A percentile compares a stretch with the other conserved stretches of the same genome.
These are phyloP conservation scores for Penicillium sp. DNA, from an alignment of 2,329 filamentous ascomycete genomes.

Conservation along the genomic window DNA sequence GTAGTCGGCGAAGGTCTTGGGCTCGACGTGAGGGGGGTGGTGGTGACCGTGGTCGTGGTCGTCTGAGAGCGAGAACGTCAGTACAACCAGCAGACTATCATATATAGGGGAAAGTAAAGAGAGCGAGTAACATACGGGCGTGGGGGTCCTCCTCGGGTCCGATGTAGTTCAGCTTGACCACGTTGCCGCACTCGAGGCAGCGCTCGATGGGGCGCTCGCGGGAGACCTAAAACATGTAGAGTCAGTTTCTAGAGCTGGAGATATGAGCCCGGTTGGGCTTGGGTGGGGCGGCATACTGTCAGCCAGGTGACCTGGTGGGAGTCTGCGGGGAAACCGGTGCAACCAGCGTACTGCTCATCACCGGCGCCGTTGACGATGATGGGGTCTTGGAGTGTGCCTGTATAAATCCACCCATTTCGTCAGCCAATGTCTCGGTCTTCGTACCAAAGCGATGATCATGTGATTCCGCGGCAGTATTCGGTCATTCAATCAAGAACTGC, in stretches of 20 bases:
- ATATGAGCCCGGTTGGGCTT: neutral
- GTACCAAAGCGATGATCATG: neutral
- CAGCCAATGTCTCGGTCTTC: conserved; percentile 1
- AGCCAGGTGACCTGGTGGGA: conserved; percentile 88
- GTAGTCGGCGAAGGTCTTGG: conserved; percentile 94
- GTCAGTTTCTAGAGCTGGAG: conserved; percentile 1
- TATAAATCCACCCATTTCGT: conserved; percentile 5
- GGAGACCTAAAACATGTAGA: conserved; percentile 52
- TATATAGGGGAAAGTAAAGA: conserved; percentile 5
- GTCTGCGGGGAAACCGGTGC: conserved; percentile 87
- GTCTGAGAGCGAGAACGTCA: conserved; percentile 21
- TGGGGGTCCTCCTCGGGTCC: conserved; percentile 67
- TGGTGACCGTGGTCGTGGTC: conserved; percentile 34
- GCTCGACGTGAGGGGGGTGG: conserved; percentile 59
- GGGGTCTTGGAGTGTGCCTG: conserved; percentile 80
- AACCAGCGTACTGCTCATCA: conserved; percentile 92
- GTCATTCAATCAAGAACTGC: neutral
- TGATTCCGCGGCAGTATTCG: neutral
- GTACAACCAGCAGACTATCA: neutral
- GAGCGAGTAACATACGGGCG: conserved; percentile 40
- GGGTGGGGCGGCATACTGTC: conserved; percentile 52
- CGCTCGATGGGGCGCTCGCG: conserved; percentile 85
- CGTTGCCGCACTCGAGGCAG: conserved; percentile 91
- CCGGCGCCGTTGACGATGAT: conserved; percentile 85
- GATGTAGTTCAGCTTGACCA: conserved; percentile 96